Evolutionary conservation across 352 stramenopile genomes (phyloP), one percentile per base, ranked within the genome.

Genomic region (Globisporangium cystogenes): DNA sequence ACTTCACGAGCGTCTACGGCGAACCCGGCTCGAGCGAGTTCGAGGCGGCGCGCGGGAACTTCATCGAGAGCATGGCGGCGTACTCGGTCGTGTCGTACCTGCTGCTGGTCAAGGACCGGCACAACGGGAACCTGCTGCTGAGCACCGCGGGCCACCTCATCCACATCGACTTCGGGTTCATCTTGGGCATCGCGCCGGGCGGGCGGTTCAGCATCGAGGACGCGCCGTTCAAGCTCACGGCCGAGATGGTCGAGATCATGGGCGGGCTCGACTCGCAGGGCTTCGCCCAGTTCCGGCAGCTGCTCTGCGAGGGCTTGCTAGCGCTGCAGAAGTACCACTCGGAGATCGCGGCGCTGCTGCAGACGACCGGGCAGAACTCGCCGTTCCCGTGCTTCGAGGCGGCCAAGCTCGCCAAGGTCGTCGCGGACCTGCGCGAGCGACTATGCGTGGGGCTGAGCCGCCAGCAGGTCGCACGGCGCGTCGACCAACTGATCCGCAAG

Each of bases 91-190:
- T 99, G n/a, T 96, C 79, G 39, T 99, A 99, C 60, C 70, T 99
- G 23, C 68, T 99, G 18, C 72, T 97, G 42, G 72, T 99, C 46
- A 99, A 99, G 67, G 97, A 99, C 70, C 86, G 96, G 1, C 97
- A 99, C 86, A 99, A 99, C 58, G 97, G 96, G 18, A 99, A 99
- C 70, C 97, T 99, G 27, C 87, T 99, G 76, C 90, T 99, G 48
- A 95, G 97, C 66, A 93, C 82, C 4, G 74, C 93, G 36, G 96
- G 97, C 7, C 93, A 97, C 60, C 74, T 99, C 36, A 96, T 99
- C 59, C 95, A 99, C 74, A 99, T 99, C 65, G 97, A 99, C 65
- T 99, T 99, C 74, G 97, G 97, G 11, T 99, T 99, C 70, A 96
- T 98, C 39, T 85, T 99, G 53, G 95, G 94, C 15, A 98, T 97